These are phyloP conservation scores for Auriscalpium microsporum DNA, from an alignment of 768 basidiomycete genomes.

Conservation along the genomic window DNA sequence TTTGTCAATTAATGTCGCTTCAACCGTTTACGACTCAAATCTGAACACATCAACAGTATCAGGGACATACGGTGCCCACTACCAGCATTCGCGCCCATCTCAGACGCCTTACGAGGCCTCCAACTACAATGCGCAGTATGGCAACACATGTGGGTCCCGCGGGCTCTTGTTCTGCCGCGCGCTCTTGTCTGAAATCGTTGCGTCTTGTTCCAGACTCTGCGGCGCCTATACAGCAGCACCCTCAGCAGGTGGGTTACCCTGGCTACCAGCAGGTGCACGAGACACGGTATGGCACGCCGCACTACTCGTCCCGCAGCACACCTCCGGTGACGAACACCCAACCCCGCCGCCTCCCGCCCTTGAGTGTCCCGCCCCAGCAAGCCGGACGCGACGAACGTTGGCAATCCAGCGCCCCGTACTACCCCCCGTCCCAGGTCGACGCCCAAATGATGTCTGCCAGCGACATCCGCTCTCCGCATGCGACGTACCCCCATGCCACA, in stretches of 20 bases:
- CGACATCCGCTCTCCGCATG: conserved; percentile 9
- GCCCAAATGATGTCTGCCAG: conserved; percentile 1
- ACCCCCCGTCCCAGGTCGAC: background rate
- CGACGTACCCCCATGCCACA: conserved; percentile 1
- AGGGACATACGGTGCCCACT: conserved; percentile 2
- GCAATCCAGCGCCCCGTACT: background rate
- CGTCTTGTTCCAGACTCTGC: background rate
- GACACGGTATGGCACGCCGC: background rate
- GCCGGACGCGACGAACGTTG: background rate
- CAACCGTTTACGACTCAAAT: conserved; percentile 10
- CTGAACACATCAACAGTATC: conserved; percentile 3
- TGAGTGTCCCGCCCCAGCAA: conserved; percentile 3
- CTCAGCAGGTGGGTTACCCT: background rate
- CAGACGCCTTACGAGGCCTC: conserved; percentile 2
- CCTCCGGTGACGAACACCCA: conserved; percentile 1
- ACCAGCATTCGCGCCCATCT: conserved; percentile 7
- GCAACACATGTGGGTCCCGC: background rate
- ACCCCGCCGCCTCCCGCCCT: conserved; percentile 2
- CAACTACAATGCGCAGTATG: no score
- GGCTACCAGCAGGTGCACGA: conserved; percentile 1
- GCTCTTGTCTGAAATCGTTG: no score
- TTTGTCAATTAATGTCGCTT: conserved; percentile 10
- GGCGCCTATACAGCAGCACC: conserved; percentile 2
- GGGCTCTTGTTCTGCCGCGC: background rate
- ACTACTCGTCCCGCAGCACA: conserved; percentile 5